Base-by-base conservation (phyloP, 2,329 filamentous ascomycete species). In the Verticillium klebahnii region DNA sequence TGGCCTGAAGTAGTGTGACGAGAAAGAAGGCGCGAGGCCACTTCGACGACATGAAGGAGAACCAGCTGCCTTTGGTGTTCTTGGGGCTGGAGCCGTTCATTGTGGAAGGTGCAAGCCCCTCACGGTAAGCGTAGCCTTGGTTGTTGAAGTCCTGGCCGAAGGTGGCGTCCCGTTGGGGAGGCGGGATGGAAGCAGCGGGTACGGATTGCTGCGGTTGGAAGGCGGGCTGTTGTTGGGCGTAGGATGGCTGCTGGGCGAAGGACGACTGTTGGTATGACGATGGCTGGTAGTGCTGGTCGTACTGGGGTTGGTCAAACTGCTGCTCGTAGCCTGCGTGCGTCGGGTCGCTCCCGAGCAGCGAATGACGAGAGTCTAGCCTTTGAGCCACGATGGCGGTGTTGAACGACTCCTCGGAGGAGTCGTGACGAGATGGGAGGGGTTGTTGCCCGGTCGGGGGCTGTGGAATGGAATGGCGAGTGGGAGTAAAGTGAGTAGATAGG, bases 1-100 rank as follows among this genome's bases (percentile, higher is more conserved):
- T 77, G 65, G 92, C 91, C 80, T 99, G 95, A 62, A 91, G 66
- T 56, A 89, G 75, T 39, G 91, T 88, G 39, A 90, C 83, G 66
- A 87, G 74, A 77, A 96, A 86, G 73, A 98, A 98, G 64, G 87
- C 81, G 82, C 92, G 94, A 17, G 93, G 93, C 94, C 95, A 99
- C 71, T 84, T 86, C 62, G 91, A 90, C 72, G 88, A 91, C 69
- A 96, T 89, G 69, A 90, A 86, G 73, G 93, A 94, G 80, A 93
- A 60, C 58, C 63, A 67, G 31, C 63, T 60, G 23, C 60, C 61
- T 34, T 60, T 65, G 58, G 65, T 67, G 11, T 34, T 69, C 7
- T 61, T 68, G 14, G 69, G 69, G 9, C 57, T 61, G 2, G 64
- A 68, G 17, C 66, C 62, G 61, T 69, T 67, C 57, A 64, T 70